phyloP scores from a whole-genome alignment of 257 asterid species.

The Capsicum baccatum region DNA sequence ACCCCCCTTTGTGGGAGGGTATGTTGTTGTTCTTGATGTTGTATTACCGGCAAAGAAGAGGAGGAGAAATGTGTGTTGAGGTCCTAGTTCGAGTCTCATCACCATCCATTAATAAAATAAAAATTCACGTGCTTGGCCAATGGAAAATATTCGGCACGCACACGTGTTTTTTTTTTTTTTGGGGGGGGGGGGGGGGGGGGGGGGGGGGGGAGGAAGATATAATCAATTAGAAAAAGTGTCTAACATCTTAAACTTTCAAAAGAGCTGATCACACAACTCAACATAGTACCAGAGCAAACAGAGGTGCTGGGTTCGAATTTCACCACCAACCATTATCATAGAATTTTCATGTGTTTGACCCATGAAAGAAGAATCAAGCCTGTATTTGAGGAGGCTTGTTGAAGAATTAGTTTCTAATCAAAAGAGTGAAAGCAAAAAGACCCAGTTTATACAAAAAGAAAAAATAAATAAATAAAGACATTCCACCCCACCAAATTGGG shows the following conservation, averaged over 20 bases:
- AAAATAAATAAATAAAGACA: slow-evolving; percentile 3
- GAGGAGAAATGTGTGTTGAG: neutral
- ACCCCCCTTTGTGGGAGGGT: too few species aligned
- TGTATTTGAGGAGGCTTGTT: neutral
- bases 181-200: neutral
- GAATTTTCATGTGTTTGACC: neutral
- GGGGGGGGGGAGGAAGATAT: neutral
- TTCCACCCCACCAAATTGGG: slow-evolving; percentile 75
- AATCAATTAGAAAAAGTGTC: neutral
- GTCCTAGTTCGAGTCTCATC: neutral
- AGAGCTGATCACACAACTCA: slow-evolving; percentile 1
- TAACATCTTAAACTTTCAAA: neutral
- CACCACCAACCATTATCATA: neutral
- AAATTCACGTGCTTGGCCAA: neutral
- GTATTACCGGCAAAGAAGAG: neutral
- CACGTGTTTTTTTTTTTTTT: neutral
- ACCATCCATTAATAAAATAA: neutral
- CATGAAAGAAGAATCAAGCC: neutral
- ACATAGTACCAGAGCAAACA: neutral
- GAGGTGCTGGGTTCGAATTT: neutral
- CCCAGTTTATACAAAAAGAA: neutral
- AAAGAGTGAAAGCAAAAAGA: slow-evolving; percentile 4
- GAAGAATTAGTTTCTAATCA: slow-evolving; percentile 1
- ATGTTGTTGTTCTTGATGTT: too few species aligned
- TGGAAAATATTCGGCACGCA: neutral